Evolutionary conservation across 805 yeast species (phyloP), one percentile per base, ranked within the genome.

Genomic region (Wickerhamomyces kurtzmanii): DNA sequence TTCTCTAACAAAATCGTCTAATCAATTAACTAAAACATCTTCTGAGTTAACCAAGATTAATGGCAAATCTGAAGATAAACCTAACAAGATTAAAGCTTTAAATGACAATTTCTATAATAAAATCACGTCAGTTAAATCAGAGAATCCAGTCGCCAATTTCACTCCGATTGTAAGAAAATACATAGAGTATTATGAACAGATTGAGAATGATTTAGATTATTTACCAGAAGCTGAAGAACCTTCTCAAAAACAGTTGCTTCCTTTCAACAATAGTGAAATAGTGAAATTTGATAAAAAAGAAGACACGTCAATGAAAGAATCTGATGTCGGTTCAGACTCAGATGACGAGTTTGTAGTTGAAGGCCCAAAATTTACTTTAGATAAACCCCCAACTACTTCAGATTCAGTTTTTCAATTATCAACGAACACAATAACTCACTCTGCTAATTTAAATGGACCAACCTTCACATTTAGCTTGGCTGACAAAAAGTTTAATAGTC

Each of bases 341-440:
- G 82, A 74, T 19, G 73, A 74, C 13, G 81, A 74, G 20, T 52
- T 75, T 15, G 77, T 75, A 45, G 67, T 79, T 17, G 71, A 81
- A 49, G 93, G 93, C 1, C 93, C 94, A 13, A 53, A 62, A 10
- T 83, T 83, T 47, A 65, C 62, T 7, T 37, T 70, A 17, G 49
- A 46, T 11, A 43, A 57, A 17, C 60, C 65, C 17, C 76, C 76
- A 30, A 63, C 63, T 4, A 59, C 70, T 3, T 57, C 59, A 4
- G 58, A 62, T 31, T 59, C 73, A n/a, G 69, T 66, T 5, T 72
- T 72, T 47, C 57, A 62, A 17, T 63, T 72, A 32, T 49, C 55
- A 17, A 35, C 44, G 12, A 46, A 44, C 22, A 38, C 39, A 21
- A 27, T 37, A 9, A 38, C 41, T 12, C 42, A 43, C 10, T 42